Base-by-base conservation (phyloP, 306 rosid genomes). In the Albizia julibrissin region DNA sequence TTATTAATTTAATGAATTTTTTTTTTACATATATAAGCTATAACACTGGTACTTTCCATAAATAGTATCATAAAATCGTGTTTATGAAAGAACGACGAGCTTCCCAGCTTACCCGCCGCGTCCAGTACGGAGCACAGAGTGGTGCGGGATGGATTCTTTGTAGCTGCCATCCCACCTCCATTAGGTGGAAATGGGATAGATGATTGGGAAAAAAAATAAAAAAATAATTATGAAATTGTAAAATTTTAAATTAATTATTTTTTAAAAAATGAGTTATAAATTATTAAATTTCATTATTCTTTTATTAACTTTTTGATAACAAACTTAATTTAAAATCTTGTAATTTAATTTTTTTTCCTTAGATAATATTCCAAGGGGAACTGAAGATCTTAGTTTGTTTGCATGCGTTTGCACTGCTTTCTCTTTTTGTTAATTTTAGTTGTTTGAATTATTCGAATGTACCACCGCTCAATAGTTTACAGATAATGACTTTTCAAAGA, bases 401-500 rank as follows among this genome's bases (percentile, higher is more conserved):
- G 87, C 84, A 44, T 71, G 75, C 34, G 39, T 14, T 44, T 62
- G 66, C 2, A 72, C 72, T 71, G 76, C 64, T 75, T 69, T 85
- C 65, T 85, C 65, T 31, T 42, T 78, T 87, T 82, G 76, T 62
- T 67, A 19, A 58, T 42, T 85, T 76, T 74, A 44, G 75, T 81
- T 69, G 33, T 72, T 79, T 49, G 33, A 79, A 82, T 77, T 88
- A 82, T 75, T 88, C 67, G 78, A 79, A 79, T 80, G 91, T 83
- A 90, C 87, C 80, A 75, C 89, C 58, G 73, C 76, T 82, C 70
- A 87, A 62, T 83, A 84, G 86, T 88, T 67, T 78, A 67, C 67
- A 77, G 97, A 94, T 73, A 84, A 89, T 87, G 93, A 94, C 93
- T 78, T 92, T 77, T 84, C 84, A 78, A 78, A 85, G 86, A 80